phyloP scores from a whole-genome alignment of 2,329 filamentous ascomycete genomes.

The Colletotrichum salicis region DNA sequence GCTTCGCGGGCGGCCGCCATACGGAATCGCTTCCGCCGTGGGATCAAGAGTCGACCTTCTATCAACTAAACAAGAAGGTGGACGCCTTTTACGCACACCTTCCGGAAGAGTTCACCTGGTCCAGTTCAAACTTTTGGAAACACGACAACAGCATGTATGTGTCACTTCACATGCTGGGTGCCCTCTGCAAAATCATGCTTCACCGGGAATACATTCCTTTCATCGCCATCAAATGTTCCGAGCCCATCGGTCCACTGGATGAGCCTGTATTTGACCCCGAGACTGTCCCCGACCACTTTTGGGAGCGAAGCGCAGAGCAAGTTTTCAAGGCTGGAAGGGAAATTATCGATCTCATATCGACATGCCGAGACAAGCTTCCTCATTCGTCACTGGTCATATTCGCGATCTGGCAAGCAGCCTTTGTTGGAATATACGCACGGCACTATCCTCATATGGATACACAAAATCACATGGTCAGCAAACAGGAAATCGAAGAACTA shows the following conservation, averaged over 20 bases:
- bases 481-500: slow-evolving; percentile 46
- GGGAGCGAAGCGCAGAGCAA: slow-evolving; percentile 69
- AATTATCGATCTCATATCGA: slow-evolving; percentile 72
- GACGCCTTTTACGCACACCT: slow-evolving; percentile 58
- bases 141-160: slow-evolving; percentile 76
- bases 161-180: slow-evolving; percentile 73
- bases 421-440: slow-evolving; percentile 72
- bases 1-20: slow-evolving; percentile 61
- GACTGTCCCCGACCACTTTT: slow-evolving; percentile 64
- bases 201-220: slow-evolving; percentile 77
- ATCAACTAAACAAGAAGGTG: slow-evolving; percentile 61
- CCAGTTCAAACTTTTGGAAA: slow-evolving; percentile 69
- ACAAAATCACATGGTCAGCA: slow-evolving; percentile 59
- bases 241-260: slow-evolving; percentile 67
- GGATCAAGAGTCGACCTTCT: slow-evolving; percentile 66
- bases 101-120: slow-evolving; percentile 55
- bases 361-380: slow-evolving; percentile 70
- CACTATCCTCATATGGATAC: slow-evolving; percentile 77
- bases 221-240: slow-evolving; percentile 65
- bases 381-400: slow-evolving; percentile 76
- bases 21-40: slow-evolving; percentile 66
- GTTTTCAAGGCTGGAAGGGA: slow-evolving; percentile 72
- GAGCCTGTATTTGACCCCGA: slow-evolving; percentile 63
- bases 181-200: slow-evolving; percentile 74
- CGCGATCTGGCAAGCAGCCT: slow-evolving; percentile 73